These are phyloP conservation scores for Pythium insidiosum DNA, from an alignment of 352 stramenopile species.

Conservation along the genomic window DNA sequence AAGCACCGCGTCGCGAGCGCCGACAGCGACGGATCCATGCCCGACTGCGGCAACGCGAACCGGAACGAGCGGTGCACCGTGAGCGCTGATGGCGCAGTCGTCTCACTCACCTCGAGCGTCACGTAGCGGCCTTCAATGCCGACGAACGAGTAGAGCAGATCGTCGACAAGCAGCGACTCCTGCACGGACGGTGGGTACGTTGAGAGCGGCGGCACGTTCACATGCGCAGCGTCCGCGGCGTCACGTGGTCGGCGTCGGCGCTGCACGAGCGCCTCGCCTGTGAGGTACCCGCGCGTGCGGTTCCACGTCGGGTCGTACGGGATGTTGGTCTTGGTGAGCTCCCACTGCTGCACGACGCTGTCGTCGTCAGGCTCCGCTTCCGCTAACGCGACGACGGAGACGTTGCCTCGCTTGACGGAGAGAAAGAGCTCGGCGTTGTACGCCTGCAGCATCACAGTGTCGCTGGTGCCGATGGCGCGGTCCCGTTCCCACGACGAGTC, in stretches of 20 bases:
- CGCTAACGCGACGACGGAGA: neutral
- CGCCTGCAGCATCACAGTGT: conserved; percentile 71
- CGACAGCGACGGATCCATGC: conserved; percentile 77
- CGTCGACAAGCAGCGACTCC: conserved; percentile 77
- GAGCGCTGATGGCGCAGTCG: conserved; percentile 2
- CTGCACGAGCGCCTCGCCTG: conserved; percentile 49
- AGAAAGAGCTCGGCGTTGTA: conserved; percentile 51
- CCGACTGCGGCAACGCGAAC: conserved; percentile 56
- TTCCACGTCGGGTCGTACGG: conserved; percentile 84
- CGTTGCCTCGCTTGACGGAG: conserved; percentile 34
- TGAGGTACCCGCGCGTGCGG: conserved; percentile 73
- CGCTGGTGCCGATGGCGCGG: conserved; percentile 53
- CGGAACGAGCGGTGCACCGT: conserved; percentile 29
- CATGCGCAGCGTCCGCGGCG: conserved; percentile 21
- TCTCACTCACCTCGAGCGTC: conserved; percentile 50
- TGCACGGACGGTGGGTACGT: conserved; percentile 68
- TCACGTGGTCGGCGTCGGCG: conserved; percentile 28
- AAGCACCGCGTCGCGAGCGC: conserved; percentile 63
- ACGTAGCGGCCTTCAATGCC: conserved; percentile 82
- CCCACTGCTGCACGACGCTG: conserved; percentile 62
- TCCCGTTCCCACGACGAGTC: conserved; percentile 41
- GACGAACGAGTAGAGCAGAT: conserved; percentile 74
- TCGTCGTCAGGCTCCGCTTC: conserved; percentile 13
- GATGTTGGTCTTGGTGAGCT: conserved; percentile 82
- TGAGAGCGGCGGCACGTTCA: conserved; percentile 56